Percentiles rank a stretch among this genome's conserved stretches.
Evolutionary conservation across 306 rosid species (phyloP).

Genomic region (Canavalia gladiata): DNA sequence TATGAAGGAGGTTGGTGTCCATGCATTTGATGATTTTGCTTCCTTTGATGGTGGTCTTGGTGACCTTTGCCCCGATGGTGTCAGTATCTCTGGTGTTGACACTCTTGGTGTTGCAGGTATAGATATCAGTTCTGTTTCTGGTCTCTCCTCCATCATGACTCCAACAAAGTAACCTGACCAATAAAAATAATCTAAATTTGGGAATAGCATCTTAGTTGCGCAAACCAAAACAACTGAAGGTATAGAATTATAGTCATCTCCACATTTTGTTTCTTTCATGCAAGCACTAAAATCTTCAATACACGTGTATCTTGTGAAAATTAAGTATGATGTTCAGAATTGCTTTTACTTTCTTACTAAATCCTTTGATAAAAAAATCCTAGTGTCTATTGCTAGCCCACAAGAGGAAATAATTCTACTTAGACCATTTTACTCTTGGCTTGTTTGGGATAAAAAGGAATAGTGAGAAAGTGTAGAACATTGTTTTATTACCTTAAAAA

Average conservation of each 20-base stretch:
- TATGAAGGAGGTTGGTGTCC: slow-evolving; percentile 97
- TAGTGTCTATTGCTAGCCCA: too few species aligned
- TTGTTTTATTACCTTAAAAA: too few species aligned
- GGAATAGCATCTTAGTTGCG: neutral
- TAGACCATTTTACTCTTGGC: neutral
- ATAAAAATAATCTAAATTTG: neutral
- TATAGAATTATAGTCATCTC: neutral
- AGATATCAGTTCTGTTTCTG: slow-evolving; percentile 95
- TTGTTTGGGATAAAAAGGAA: neutral
- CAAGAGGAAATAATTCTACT: neutral
- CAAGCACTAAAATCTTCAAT: neutral
- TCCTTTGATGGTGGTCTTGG: slow-evolving; percentile 83
- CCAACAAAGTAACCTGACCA: slow-evolving; percentile 17
- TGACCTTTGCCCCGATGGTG: slow-evolving; percentile 93
- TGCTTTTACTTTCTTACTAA: too few species aligned
- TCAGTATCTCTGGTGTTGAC: slow-evolving; percentile 90
- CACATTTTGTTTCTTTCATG: slow-evolving; percentile 26
- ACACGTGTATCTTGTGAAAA: neutral
- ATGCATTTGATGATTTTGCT: slow-evolving; percentile 87
- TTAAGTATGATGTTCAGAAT: neutral
- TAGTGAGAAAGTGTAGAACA: too few species aligned
- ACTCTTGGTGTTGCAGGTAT: slow-evolving; percentile 95
- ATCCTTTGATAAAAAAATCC: too few species aligned
- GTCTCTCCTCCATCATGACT: slow-evolving; percentile 85
- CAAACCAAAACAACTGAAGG: neutral